Base-by-base conservation (phyloP, 768 basidiomycete species). In the Gelatoporia subvermispora region DNA sequence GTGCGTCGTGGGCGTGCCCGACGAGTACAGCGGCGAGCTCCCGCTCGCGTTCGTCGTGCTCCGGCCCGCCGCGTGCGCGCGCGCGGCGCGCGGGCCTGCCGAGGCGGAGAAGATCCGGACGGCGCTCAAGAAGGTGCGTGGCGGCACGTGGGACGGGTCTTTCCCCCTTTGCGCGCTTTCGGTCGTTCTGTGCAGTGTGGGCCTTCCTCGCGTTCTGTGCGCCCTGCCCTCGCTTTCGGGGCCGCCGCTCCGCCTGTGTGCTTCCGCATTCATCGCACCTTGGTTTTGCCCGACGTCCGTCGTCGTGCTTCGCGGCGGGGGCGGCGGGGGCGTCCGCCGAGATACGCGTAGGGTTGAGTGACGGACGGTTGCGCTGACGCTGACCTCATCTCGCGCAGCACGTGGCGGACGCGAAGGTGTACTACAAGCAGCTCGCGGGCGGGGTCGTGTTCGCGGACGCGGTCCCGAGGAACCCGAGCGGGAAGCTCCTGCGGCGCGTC, bases 1-100 rank as follows among this genome's bases (percentile, higher is more conserved):
- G 13, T 58, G 59, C 46, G 61, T 61, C 18, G 81, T 88, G 9
- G 76, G 83, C 3, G 59, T 87, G 13, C 73, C 72, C 0, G 83
- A 89, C 56, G 84, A 88, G 17, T 88, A 82, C 58, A 84, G 75
- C 49, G 86, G 88, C 17, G 87, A 90, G 59, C 56, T 86, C 9
- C 86, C 88, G 0, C 59, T 85, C 44, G 86, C 87, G 5, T 89
- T 76, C 57, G 68, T 88, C 11, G 82, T 82, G 2, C 71, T 79
- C n/a, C 65, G 64, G 42, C 50, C 63, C 1, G 66, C 68, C n/a
- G 65, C 71, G 1, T 67, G 69, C 3, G 59, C 60, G 17, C 66
- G 72, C 37, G 55, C 63, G 10, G 65, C 68, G 21, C 43, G 43
- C n/a, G 59, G 68, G 28, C 54, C 66, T 3, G 53, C 47, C 8